Conservation (phyloP, 768 basidiomycete species). For the Trichaptum fuscoviolaceum region DNA sequence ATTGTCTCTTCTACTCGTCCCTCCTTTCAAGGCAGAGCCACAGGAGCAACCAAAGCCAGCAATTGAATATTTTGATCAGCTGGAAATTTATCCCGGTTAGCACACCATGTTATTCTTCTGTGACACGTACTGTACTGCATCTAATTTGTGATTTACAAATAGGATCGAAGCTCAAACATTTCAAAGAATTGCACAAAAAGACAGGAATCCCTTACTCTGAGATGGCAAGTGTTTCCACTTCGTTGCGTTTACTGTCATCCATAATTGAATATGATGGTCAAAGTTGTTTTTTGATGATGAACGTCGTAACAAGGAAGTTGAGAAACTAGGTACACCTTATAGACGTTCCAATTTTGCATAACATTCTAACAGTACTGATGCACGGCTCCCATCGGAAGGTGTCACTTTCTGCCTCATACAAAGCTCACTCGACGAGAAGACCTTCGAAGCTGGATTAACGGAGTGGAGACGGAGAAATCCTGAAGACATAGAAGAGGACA, state of each 20-base stretch:
- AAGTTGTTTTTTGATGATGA: conserved; percentile 71
- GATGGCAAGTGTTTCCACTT: conserved; percentile 62
- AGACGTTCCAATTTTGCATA: not conserved
- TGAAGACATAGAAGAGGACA: conserved; percentile 7
- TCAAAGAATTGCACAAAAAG: conserved; percentile 63
- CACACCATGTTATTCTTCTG: not conserved
- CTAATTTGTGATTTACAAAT: conserved; percentile 3
- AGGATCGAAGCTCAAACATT: conserved; percentile 82
- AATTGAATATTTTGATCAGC: conserved; percentile 58
- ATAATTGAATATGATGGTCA: not conserved
- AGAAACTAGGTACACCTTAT: conserved; percentile 41
- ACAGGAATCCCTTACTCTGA: conserved; percentile 76
- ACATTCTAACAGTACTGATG: conserved; percentile 6
- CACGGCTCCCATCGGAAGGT: conserved; percentile 33
- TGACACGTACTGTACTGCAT: not conserved
- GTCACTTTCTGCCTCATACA: conserved; percentile 78
- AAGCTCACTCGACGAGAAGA: conserved; percentile 51
- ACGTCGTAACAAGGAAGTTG: conserved; percentile 55
- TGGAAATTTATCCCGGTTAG: conserved; percentile 70
- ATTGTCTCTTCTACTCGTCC: conserved; percentile 55
- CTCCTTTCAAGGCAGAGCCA: conserved; percentile 30
- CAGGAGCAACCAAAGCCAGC: conserved; percentile 37
- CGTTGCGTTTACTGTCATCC: not conserved
- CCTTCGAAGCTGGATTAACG: conserved; percentile 65
- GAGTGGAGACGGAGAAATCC: conserved; percentile 50